phyloP scores from a whole-genome alignment of 164 flowering plant species.

The Nelumbo lutea region DNA sequence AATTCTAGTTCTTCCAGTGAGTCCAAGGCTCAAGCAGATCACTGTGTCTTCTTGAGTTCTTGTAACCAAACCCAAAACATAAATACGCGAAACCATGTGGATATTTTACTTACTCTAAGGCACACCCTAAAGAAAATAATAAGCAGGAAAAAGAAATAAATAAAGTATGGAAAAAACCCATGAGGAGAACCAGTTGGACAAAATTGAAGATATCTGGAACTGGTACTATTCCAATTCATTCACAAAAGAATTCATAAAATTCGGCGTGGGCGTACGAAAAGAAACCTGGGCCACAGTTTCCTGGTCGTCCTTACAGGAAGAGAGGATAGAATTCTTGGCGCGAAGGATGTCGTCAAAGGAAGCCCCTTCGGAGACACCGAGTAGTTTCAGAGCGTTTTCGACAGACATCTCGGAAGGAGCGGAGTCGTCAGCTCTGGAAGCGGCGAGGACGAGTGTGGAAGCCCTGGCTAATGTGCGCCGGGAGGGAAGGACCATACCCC shows the following conservation, averaged over 20 bases:
- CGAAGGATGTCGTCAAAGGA: slow-evolving; percentile 85
- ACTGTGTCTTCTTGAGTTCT: no score
- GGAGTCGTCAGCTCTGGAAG: slow-evolving; percentile 56
- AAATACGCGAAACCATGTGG: not conserved
- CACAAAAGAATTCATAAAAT: not conserved
- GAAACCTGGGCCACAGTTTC: slow-evolving; percentile 64
- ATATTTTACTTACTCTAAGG: not conserved
- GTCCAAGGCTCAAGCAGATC: not conserved
- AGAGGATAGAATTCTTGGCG: slow-evolving; percentile 73
- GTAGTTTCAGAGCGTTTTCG: slow-evolving; percentile 80
- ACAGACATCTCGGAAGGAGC: slow-evolving; percentile 83
- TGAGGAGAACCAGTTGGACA: not conserved
- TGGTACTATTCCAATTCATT: not conserved
- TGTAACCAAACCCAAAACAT: not conserved
- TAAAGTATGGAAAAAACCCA: not conserved
- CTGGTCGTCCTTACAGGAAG: slow-evolving; percentile 67
- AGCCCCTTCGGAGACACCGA: slow-evolving; percentile 77
- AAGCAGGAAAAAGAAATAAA: not conserved
- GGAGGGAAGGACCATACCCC: slow-evolving; percentile 9
- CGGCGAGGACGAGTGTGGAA: slow-evolving; percentile 12
- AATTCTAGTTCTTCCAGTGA: not conserved
- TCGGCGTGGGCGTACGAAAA: not conserved
- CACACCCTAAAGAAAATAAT: not conserved
- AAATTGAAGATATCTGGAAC: not conserved
- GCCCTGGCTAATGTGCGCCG: slow-evolving; percentile 15